Evolutionary conservation across 305 asterid species (phyloP).

Genomic region (Fraxinus platypoda): DNA sequence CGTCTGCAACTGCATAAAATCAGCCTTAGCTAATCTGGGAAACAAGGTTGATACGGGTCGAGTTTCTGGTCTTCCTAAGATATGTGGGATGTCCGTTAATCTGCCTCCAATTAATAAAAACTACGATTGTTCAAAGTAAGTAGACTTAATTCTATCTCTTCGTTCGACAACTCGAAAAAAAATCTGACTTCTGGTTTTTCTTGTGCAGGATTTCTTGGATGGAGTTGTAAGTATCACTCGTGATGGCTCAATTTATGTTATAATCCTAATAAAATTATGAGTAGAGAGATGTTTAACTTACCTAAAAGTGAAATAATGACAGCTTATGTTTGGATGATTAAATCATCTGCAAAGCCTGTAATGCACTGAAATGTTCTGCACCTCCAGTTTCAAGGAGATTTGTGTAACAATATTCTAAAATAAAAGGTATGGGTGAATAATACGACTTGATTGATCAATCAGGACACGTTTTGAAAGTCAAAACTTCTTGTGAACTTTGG

Average conservation of each 20-base stretch:
- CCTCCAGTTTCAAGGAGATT: neutral
- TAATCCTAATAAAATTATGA: neutral
- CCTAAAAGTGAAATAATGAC: neutral
- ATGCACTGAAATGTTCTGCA: neutral
- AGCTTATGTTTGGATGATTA: neutral
- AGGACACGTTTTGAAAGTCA: neutral
- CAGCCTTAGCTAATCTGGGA: slow-evolving; percentile 5
- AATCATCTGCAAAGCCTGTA: slow-evolving; percentile 3
- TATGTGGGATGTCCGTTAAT: slow-evolving; percentile 18
- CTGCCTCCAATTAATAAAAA: slow-evolving; percentile 25
- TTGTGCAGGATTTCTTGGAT: slow-evolving; percentile 7
- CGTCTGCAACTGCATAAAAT: slow-evolving; percentile 33
- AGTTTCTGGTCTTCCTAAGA: slow-evolving; percentile 20
- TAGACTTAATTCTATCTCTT: neutral
- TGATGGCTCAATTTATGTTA: neutral
- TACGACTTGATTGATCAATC: neutral
- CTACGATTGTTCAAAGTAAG: slow-evolving; percentile 24
- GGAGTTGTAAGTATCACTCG: neutral
- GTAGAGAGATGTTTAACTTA: neutral
- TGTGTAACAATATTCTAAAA: neutral
- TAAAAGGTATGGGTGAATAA: neutral
- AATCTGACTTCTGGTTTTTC: neutral
- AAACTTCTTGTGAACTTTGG: neutral
- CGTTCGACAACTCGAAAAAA: neutral
- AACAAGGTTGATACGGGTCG: neutral